Base-by-base conservation (phyloP, 805 yeast genomes). In the Saturnispora saitoi region DNA sequence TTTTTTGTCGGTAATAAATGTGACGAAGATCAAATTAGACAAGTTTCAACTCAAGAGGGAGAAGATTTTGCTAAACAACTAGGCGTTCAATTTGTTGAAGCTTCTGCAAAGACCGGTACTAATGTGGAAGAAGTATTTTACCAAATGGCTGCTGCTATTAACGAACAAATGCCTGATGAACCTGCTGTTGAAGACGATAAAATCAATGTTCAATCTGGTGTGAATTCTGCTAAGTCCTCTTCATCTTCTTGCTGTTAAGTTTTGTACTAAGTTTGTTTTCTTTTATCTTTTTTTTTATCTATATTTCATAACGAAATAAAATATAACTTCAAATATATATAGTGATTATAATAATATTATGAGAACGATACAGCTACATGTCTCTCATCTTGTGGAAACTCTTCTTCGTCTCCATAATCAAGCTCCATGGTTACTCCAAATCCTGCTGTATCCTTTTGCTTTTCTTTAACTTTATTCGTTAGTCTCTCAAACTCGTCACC, bases 1-100 rank as follows among this genome's bases (percentile, higher is more conserved):
- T 82, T 91, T 62, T 73, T 93, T 56, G 97, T 93, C 14, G 99
- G 97, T 55, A 93, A 93, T 75, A 93, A 93, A 73, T 83, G 86
- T 65, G 99, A 93, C 62, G 93, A 90, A 70, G 81, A 76, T 46
- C 91, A 82, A 52, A 78, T 85, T 56, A 82, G 99, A 68, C 90
- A 84, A 49, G 95, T 93, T 11, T 73, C 90, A 22, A 75, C 78
- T 50, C 96, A 91, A 62, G 95, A 91, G 67, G 99, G 98, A 60
- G 87, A 85, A 64, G 80, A 78, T 19, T 73, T 93, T 56, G 97
- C 98, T 26, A 76, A 80, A 51, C 95, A 85, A 66, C 75, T 93
- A 57, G 86, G 86, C 48, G 75, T 93, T 48, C 95, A 96, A 29
- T 93, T 93, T 68, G 75, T 93, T 62, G 99, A 93, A 72, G 95